phyloP scores from a whole-genome alignment of 2,329 filamentous ascomycete species.

The Diaporthe sp. region DNA sequence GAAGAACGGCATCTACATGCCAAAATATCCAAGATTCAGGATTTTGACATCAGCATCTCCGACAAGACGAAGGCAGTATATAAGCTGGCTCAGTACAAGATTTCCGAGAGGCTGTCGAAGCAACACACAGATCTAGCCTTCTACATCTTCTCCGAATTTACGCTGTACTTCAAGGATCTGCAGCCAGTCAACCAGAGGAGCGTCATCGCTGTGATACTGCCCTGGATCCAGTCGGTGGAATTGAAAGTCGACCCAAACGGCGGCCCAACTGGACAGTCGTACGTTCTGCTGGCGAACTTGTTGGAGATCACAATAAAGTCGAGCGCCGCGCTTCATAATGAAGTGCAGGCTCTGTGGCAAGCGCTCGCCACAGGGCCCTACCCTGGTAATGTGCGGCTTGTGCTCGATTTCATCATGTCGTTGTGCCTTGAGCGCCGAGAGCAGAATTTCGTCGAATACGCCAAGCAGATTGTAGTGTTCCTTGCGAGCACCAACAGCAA shows the following conservation, averaged over 20 bases:
- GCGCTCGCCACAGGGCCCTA: constrained; percentile 93
- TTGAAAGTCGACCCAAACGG: constrained; percentile 92
- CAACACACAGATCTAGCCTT: constrained; percentile 93
- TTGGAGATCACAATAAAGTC: constrained; percentile 97
- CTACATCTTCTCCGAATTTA: constrained; percentile 95
- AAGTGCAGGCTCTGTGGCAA: constrained; percentile 98
- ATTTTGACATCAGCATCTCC: constrained; percentile 98
- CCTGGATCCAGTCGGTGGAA: constrained; percentile 96
- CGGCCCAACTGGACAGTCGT: constrained; percentile 90
- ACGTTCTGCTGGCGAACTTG: constrained; percentile 94
- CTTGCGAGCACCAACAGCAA: constrained; percentile 82
- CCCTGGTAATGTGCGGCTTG: constrained; percentile 92
- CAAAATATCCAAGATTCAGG: constrained; percentile 89
- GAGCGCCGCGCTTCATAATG: constrained; percentile 89
- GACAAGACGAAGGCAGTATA: constrained; percentile 99
- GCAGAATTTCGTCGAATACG: constrained; percentile 98
- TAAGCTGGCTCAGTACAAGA: constrained; percentile 96
- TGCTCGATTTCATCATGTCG: constrained; percentile 96
- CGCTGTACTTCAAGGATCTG: constrained; percentile 90
- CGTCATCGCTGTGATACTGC: constrained; percentile 92
- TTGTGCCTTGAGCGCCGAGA: constrained; percentile 94
- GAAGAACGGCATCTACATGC: constrained; percentile 82
- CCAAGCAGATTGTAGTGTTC: constrained; percentile 98
- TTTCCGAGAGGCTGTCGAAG: constrained; percentile 89
- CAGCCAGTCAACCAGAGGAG: constrained; percentile 88